These are phyloP conservation scores for Lasiosphaeria hispida DNA, from an alignment of 495 filamentous ascomycete genomes.

Conservation along the genomic window DNA sequence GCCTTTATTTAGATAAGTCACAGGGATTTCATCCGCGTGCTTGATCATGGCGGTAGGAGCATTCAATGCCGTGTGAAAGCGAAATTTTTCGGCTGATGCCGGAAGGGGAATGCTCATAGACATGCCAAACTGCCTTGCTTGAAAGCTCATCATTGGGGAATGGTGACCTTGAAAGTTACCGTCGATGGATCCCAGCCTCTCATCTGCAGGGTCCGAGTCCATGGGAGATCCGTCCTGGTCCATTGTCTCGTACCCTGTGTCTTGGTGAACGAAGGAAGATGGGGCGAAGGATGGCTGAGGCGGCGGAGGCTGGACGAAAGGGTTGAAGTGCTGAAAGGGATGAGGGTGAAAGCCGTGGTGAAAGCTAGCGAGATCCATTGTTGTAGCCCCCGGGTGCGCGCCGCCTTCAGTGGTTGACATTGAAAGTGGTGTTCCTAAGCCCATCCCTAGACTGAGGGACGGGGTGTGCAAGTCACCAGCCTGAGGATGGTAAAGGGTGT, in stretches of 20 bases:
- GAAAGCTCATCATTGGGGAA: conserved; percentile 46
- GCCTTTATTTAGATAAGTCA: conserved; percentile 96
- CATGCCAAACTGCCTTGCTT: conserved; percentile 40
- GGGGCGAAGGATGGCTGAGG: conserved; percentile 69
- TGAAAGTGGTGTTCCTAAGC: conserved; percentile 81
- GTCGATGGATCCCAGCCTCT: conserved; percentile 49
- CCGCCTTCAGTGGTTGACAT: conserved; percentile 64
- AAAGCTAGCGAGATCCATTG: conserved; percentile 55
- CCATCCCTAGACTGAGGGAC: conserved; percentile 55
- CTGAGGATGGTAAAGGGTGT: conserved; percentile 75
- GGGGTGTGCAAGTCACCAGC: conserved; percentile 92
- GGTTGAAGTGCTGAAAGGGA: conserved; percentile 70
- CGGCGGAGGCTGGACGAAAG: conserved; percentile 61
- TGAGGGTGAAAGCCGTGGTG: conserved; percentile 60
- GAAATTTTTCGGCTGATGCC: conserved; percentile 65
- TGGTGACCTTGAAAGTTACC: conserved; percentile 45
- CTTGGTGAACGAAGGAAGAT: conserved; percentile 72
- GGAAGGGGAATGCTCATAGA: conserved; percentile 40
- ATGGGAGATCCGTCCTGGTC: conserved; percentile 68
- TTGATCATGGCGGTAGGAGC: conserved; percentile 97
- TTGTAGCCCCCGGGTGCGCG: conserved; percentile 52
- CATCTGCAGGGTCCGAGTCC: conserved; percentile 44
- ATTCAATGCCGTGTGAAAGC: conserved; percentile 85
- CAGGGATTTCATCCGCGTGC: conserved; percentile 78
- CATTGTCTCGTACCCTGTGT: conserved; percentile 74